Base-by-base conservation (phyloP, 1,284 basidiomycete genomes). In the Agroathelia rolfsii region DNA sequence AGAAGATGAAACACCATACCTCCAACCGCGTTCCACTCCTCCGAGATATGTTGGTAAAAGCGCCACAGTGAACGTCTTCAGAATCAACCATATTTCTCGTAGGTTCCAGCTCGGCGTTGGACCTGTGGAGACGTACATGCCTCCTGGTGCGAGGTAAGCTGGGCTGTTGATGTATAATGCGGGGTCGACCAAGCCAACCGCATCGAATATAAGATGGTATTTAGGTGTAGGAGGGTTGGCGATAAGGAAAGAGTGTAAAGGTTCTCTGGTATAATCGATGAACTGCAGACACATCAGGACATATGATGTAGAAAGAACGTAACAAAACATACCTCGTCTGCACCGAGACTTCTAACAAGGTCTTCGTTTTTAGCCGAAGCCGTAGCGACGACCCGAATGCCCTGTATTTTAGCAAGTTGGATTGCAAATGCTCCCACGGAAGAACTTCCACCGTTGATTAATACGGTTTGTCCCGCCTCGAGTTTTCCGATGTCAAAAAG, bases 401-500 rank as follows among this genome's bases (percentile, higher is more conserved):
- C 72, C 37, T 62, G 58, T 1, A 64, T 58, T 40, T 76, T 77
- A 2, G 76, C 75, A 17, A 82, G 55, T 45, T 83, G 77, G 24
- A 81, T 71, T 0, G 71, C 77, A 37, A 66, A 64, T 17, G 62
- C 59, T 0, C 80, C 82, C 1, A 81, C 76, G 3, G 69, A 56
- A 1, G 74, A 69, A n/a, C 69, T 73, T 0, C 76, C 80, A 0
- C 81, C 80, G 27, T 79, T 73, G 40, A 84, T 59, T 39, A 82
- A 66, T 4, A 84, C 55, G 1, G 56, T 60, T 40, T 70, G 67
- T 1, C 64, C 63, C 2, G 56, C 43, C 41, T 69, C 52, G 14
- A 76, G 37, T 14, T 61, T 44, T 1, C 56, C 59, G 9, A 52
- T 43, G 2, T 58, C 49, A 28, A 64, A 51, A 5, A 82, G 58